Evolutionary conservation across 305 asterid species (phyloP).

Genomic region (Stenogyne calaminthoides): DNA sequence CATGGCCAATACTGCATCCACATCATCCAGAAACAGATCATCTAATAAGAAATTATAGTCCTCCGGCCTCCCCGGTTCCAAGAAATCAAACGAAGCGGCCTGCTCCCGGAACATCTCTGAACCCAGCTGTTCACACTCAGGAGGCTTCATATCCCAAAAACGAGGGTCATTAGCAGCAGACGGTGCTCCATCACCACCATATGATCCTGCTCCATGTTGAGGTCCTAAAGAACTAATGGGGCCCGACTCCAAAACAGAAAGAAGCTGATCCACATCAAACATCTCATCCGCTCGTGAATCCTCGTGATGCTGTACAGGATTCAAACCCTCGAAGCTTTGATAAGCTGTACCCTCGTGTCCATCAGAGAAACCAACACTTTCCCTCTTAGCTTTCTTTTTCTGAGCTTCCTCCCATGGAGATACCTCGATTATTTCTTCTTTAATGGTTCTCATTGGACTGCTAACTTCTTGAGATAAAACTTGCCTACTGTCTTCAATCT

Average conservation of each 20-base stretch:
- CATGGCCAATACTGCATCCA: conserved; percentile 36
- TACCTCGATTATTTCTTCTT: conserved; percentile 26
- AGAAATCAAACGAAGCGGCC: conserved; percentile 42
- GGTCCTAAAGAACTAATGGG: not conserved
- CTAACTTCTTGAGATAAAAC: conserved; percentile 6
- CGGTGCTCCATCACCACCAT: conserved; percentile 2
- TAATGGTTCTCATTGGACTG: conserved; percentile 29
- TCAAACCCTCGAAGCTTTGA: not conserved
- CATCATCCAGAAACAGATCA: conserved; percentile 45
- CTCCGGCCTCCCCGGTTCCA: conserved; percentile 59
- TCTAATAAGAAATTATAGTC: conserved; percentile 41
- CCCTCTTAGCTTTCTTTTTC: conserved; percentile 16
- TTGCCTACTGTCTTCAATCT: conserved; percentile 22
- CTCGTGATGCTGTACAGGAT: too few species aligned
- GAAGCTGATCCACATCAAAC: conserved; percentile 66
- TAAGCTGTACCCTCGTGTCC: not conserved
- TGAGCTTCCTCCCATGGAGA: not conserved
- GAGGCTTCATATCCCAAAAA: not conserved
- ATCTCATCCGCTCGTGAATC: conserved; percentile 38
- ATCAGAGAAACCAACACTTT: not conserved
- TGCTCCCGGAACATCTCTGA: conserved; percentile 21
- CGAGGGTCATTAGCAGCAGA: not conserved
- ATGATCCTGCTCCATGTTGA: conserved; percentile 1
- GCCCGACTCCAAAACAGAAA: conserved; percentile 39
- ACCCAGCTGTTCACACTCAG: conserved; percentile 22